phyloP scores from a whole-genome alignment of 441 rosid species.

The Brassica hybrid region DNA sequence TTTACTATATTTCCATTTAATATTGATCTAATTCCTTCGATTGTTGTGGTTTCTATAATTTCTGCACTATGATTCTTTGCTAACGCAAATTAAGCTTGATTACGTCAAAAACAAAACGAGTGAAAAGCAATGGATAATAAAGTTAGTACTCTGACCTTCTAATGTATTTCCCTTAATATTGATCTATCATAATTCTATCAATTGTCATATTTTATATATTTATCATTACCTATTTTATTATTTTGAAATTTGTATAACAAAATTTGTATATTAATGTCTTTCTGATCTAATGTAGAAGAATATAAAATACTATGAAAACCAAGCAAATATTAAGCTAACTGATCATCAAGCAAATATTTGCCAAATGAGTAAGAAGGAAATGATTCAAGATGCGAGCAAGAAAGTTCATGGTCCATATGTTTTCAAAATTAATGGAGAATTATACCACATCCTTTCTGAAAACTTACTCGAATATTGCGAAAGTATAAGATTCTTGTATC shows the following conservation, averaged over 20 bases:
- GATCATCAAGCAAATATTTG: background rate
- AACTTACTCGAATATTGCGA: background rate
- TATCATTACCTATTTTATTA: background rate
- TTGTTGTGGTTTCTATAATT: no score
- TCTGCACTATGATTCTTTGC: background rate
- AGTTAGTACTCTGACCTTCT: background rate
- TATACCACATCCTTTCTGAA: background rate
- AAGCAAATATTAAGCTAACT: background rate
- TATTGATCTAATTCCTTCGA: background rate
- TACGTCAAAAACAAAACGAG: background rate
- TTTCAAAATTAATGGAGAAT: background rate
- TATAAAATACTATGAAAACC: background rate
- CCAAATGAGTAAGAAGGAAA: background rate
- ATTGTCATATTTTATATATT: no score
- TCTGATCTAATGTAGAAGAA: background rate
- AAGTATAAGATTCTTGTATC: background rate
- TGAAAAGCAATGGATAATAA: background rate
- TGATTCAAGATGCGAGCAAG: background rate
- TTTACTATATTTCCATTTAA: background rate
- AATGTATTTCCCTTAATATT: background rate
- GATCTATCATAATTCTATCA: background rate
- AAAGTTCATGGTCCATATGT: background rate
- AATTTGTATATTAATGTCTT: no score
- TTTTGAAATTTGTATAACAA: background rate
- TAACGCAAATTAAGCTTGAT: background rate